Evolutionary conservation across 1,139 yeast species (phyloP).

Genomic region (Zygosaccharomyces sapae): DNA sequence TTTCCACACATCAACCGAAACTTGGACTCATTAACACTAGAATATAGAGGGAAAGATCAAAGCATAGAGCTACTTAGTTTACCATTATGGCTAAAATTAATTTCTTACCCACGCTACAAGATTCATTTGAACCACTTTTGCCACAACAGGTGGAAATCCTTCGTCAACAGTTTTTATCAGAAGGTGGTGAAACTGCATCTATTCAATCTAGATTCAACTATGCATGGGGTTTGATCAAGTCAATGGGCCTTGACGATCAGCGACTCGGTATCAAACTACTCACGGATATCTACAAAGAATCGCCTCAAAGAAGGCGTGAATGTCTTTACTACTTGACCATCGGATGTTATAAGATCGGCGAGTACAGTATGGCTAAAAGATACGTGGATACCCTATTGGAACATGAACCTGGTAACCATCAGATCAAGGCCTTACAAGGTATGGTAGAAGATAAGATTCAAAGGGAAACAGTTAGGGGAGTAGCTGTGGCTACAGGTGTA

Average conservation of each 20-base stretch:
- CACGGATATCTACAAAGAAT: conserved; percentile 68
- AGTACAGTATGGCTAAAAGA: conserved; percentile 77
- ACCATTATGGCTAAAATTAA: conserved; percentile 27
- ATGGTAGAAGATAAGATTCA: conserved; percentile 83
- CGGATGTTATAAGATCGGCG: conserved; percentile 86
- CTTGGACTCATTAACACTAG: not conserved
- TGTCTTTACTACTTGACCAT: conserved; percentile 82
- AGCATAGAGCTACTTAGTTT: not conserved
- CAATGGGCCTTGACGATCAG: conserved; percentile 57
- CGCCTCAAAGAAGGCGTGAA: conserved; percentile 82
- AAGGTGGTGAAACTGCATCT: conserved; percentile 67
- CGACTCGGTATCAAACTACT: conserved; percentile 74
- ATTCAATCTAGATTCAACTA: conserved; percentile 86
- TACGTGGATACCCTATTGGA: conserved; percentile 73
- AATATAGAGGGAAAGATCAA: too few species aligned
- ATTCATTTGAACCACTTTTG: conserved; percentile 54
- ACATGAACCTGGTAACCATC: conserved; percentile 80
- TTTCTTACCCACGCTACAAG: conserved; percentile 33
- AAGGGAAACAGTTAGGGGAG: conserved; percentile 76
- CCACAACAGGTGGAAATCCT: conserved; percentile 71
- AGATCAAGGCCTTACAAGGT: conserved; percentile 65
- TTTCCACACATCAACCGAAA: not conserved
- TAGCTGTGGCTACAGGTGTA: conserved; percentile 81
- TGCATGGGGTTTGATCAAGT: conserved; percentile 92
- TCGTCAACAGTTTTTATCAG: conserved; percentile 72